Base-by-base conservation (phyloP, 2,329 filamentous ascomycete species). In the Claviceps pazoutovae region DNA sequence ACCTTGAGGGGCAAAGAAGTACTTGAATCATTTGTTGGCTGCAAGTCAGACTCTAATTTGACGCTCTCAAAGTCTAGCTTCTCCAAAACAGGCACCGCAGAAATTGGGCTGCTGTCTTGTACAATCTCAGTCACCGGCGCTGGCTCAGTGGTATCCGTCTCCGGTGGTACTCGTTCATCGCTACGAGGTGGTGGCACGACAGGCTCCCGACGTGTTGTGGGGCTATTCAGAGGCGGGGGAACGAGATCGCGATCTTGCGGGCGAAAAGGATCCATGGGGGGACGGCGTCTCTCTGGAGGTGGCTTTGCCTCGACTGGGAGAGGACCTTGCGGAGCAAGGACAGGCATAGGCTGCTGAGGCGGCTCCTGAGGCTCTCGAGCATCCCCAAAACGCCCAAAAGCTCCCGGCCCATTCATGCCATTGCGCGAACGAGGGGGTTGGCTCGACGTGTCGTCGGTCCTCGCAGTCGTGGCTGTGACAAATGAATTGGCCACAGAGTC, bases 231-330 rank as follows among this genome's bases (percentile, higher is more conserved):
- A 5, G 78, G 78, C 3, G 76, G 78, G 6, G 78, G 78, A 2
- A 82, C 76, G 38, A 82, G 64, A 50, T 78, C 74, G 47, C 71
- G 72, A 56, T 81, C 73, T 48, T 73, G 69, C 7, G 76, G 76
- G 36, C 77, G 70, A 6, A 75, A 65, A 7, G 76, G 74, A 54
- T 83, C 77, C 79, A 86, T 84, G 0, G 82, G 80, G 2, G 83
- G 83, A 48, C 83, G 70, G 62, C 75, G 81, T 55, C 83, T 72
- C 58, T 84, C 81, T 0, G 83, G 83, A 1, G 78, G 73, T 37
- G 71, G 71, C 21, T 75, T 68, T 38, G 74, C 73, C 7, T 62
- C 55, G 36, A 54, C 53, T 17, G 54, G 52, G 14, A 51, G 47
- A 42, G 52, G 50, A 16, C 21, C 47, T 47, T 42, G 43, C 1